A percentile compares a stretch with the other conserved stretches of the same genome.
phyloP scores from a whole-genome alignment of 1,284 basidiomycete genomes.

The Termitomyces sp. region DNA sequence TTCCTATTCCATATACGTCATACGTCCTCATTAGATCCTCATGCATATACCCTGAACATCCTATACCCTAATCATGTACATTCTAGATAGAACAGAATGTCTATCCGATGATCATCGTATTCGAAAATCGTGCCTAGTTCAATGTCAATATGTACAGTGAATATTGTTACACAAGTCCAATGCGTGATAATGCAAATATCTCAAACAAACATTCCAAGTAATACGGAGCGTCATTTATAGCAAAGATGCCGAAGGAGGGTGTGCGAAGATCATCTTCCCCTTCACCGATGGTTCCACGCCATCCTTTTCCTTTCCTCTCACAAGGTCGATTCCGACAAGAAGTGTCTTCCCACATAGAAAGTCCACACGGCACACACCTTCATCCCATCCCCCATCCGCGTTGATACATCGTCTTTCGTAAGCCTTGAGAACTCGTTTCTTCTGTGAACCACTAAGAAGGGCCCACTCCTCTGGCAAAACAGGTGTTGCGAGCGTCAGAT shows the following conservation, averaged over 20 bases:
- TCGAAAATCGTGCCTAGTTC: neutral
- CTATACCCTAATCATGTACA: constrained; percentile 13
- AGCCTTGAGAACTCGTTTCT: constrained; percentile 45
- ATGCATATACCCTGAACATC: constrained; percentile 2
- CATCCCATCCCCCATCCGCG: constrained; percentile 63
- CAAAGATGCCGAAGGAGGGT: constrained; percentile 1
- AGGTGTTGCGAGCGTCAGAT: constrained; percentile 49
- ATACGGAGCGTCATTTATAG: neutral
- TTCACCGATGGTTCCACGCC: constrained; percentile 13
- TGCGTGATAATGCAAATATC: neutral
- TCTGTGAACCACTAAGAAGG: constrained; percentile 30
- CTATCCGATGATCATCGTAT: neutral
- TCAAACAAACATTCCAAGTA: neutral
- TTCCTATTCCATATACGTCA: neutral
- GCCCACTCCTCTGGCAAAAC: constrained; percentile 64
- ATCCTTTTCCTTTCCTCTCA: constrained; percentile 30
- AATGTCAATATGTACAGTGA: neutral
- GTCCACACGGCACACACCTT: constrained; percentile 60
- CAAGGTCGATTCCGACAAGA: constrained; percentile 58
- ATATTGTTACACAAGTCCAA: neutral
- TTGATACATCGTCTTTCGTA: constrained; percentile 58
- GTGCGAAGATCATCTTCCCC: constrained; percentile 7
- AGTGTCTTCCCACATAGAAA: constrained; percentile 60
- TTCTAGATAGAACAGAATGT: constrained; percentile 4
- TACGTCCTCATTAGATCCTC: neutral